phyloP scores from a whole-genome alignment of 495 filamentous ascomycete species.

The Gamarada debralockiae region DNA sequence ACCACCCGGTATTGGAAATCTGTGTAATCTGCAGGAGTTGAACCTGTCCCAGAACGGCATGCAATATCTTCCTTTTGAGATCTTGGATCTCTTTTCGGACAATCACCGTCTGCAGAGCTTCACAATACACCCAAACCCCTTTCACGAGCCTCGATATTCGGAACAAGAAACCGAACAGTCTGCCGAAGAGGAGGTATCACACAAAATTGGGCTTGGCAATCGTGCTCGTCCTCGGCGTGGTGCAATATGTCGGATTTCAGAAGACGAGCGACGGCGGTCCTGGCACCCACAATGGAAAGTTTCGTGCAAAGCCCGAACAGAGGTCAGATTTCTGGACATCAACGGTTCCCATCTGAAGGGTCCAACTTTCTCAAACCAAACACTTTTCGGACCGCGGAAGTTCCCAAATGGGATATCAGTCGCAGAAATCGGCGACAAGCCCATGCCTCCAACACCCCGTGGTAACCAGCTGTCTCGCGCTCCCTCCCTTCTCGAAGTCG shows the following conservation, averaged over 20 bases:
- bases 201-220: constrained; percentile 27
- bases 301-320: constrained; percentile 18
- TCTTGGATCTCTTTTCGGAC: constrained; percentile 53
- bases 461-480: constrained; percentile 12
- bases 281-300: constrained; percentile 17
- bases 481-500: constrained; percentile 27
- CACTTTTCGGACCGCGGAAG: background rate
- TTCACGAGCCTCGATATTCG: constrained; percentile 30
- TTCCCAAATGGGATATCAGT: constrained; percentile 3
- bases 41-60: constrained; percentile 72
- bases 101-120: constrained; percentile 33
- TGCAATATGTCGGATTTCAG: background rate
- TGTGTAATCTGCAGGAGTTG: constrained; percentile 60
- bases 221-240: background rate
- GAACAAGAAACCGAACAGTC: background rate
- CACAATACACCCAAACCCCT: constrained; percentile 44
- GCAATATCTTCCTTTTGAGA: constrained; percentile 64
- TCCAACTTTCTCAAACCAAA: constrained; percentile 18
- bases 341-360: constrained; percentile 18
- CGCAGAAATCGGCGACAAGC: constrained; percentile 1
- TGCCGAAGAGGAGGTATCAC: constrained; percentile 16
- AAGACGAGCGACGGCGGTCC: background rate
- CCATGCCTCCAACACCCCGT: constrained; percentile 7
- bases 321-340: constrained; percentile 22
- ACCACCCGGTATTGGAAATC: constrained; percentile 58